Percentiles rank a stretch among this genome's conserved stretches.
phyloP scores from a whole-genome alignment of 306 rosid species.

The Quercus bicolor region DNA sequence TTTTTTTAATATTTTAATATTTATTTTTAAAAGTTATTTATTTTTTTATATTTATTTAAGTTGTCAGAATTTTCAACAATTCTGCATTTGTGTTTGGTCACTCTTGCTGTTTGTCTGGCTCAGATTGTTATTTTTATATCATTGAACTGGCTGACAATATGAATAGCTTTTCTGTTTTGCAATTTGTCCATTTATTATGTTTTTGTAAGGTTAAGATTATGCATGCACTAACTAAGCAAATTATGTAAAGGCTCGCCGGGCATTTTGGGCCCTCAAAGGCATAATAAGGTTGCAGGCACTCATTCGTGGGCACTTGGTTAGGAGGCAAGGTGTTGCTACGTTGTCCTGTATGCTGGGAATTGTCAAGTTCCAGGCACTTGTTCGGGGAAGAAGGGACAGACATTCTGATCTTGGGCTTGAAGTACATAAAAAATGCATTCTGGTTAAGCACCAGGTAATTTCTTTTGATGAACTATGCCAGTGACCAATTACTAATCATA shows the following conservation, averaged over 20 bases:
- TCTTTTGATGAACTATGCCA: constrained; percentile 3
- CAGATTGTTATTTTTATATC: constrained; percentile 4
- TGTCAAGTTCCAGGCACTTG: constrained; percentile 83
- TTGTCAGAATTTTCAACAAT: background rate
- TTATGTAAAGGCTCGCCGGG: constrained; percentile 92
- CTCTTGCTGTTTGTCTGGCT: background rate
- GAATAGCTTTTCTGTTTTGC: constrained; percentile 12
- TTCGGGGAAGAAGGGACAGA: constrained; percentile 73
- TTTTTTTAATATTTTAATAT: background rate
- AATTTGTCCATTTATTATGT: constrained; percentile 3
- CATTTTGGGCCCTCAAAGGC: constrained; percentile 94
- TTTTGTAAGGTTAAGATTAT: constrained; percentile 15
- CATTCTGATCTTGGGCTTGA: constrained; percentile 56
- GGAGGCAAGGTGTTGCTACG: constrained; percentile 96
- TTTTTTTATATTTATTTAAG: background rate
- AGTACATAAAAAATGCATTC: constrained; percentile 53
- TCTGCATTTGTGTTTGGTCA: background rate
- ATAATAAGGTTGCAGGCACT: constrained; percentile 99
- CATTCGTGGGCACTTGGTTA: constrained; percentile 95
- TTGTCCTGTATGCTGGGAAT: constrained; percentile 75
- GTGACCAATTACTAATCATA: background rate
- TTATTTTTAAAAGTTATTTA: background rate
- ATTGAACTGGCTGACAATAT: background rate
- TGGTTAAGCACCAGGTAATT: constrained; percentile 45
- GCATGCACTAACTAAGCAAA: constrained; percentile 26